Conservation (phyloP, 1,139 yeast genomes). For the Debaryomyces sp. region DNA sequence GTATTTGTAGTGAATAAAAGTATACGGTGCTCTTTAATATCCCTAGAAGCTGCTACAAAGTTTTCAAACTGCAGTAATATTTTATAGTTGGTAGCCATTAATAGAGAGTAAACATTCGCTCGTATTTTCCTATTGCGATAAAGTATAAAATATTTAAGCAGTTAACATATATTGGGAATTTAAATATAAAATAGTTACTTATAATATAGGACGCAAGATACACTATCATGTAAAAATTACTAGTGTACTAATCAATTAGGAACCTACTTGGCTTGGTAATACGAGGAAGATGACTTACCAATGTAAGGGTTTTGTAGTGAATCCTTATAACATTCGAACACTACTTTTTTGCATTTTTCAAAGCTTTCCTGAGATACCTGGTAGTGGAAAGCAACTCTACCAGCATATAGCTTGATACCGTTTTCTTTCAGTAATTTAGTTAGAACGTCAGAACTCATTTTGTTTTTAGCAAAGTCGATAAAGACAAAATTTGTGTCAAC, state of each 20-base stretch:
- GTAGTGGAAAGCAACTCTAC: conserved; percentile 43
- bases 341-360: conserved; percentile 29
- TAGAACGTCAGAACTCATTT: conserved; percentile 33
- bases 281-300: neutral
- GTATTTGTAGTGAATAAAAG: conserved; percentile 21
- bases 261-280: neutral
- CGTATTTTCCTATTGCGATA: neutral
- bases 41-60: neutral
- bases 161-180: no score
- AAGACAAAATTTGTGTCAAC: conserved; percentile 48
- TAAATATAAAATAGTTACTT: neutral
- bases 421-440: conserved; percentile 27
- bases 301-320: neutral
- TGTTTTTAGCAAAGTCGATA: conserved; percentile 36
- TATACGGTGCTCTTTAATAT: neutral
- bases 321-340: conserved; percentile 27
- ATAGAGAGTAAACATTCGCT: neutral
- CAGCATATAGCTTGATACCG: conserved; percentile 31
- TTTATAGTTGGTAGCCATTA: neutral
- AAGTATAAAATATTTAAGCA: no score
- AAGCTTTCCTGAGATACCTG: conserved; percentile 39
- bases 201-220: neutral
- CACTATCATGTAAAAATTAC: neutral
- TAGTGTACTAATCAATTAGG: neutral
- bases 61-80: conserved; percentile 2